Conservation (phyloP, 306 rosid genomes). For the Fragaria vesca region DNA sequence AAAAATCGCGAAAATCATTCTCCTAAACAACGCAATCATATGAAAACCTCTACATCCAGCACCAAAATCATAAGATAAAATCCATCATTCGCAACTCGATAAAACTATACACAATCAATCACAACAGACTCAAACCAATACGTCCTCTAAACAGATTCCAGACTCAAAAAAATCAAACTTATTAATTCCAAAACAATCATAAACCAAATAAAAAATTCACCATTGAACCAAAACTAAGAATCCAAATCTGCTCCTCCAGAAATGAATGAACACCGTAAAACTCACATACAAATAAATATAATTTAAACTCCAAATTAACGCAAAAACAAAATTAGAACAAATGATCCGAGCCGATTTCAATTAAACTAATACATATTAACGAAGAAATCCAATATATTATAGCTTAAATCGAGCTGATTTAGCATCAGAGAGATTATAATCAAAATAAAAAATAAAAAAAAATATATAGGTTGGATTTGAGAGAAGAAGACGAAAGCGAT, state of each 20-base stretch:
- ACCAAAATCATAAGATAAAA: background rate
- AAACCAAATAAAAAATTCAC: background rate
- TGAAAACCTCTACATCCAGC: background rate
- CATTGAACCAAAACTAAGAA: background rate
- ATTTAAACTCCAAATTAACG: background rate
- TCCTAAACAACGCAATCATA: too few relatives aligned
- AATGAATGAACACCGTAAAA: background rate
- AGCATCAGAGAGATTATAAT: conserved; percentile 23
- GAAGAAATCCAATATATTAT: background rate
- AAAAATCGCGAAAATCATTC: too few relatives aligned
- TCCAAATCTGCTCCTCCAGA: background rate
- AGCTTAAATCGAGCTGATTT: conserved; percentile 31
- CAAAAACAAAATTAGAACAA: background rate
- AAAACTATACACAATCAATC: background rate
- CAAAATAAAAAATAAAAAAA: background rate
- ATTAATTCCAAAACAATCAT: background rate
- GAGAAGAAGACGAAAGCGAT: conserved; percentile 9
- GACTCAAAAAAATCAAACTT: background rate
- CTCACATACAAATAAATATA: background rate
- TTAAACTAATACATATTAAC: background rate
- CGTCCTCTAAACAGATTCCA: background rate
- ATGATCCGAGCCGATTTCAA: background rate
- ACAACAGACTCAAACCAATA: background rate
- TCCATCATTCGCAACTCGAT: background rate
- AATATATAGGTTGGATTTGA: background rate